A percentile compares a stretch with the other conserved stretches of the same genome.
Conservation (phyloP, 2,329 filamentous ascomycete species). For the Lasiodiplodia sp. region DNA sequence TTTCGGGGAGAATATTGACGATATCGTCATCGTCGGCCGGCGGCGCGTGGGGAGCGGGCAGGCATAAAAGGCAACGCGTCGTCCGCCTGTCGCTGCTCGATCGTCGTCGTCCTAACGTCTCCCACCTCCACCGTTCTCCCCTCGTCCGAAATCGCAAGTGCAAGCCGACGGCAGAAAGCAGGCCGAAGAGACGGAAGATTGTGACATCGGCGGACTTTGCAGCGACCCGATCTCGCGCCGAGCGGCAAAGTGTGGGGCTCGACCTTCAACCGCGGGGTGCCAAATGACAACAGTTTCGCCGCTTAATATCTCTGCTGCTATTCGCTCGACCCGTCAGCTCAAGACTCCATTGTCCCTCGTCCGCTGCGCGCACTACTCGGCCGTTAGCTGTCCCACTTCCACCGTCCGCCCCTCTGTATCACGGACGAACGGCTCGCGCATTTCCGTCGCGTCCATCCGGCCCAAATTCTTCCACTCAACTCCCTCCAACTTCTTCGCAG, state of each 20-base stretch:
- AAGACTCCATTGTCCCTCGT: neutral
- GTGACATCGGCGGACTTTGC: slow-evolving; percentile 8
- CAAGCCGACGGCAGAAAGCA: neutral
- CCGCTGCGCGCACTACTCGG: neutral
- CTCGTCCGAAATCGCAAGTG: neutral
- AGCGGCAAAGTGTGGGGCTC: slow-evolving; percentile 19
- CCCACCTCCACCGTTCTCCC: neutral
- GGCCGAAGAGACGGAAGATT: neutral
- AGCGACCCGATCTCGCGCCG: slow-evolving; percentile 25
- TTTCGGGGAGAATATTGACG: slow-evolving; percentile 20
- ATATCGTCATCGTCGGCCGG: slow-evolving; percentile 6
- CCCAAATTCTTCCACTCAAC: neutral
- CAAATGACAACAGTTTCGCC: slow-evolving; percentile 3
- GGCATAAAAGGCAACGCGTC: neutral
- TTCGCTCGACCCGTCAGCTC: neutral
- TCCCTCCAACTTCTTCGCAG: neutral
- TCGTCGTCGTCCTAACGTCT: neutral
- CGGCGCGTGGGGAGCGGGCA: neutral
- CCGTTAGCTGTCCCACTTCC: too few species aligned
- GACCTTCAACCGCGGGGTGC: neutral
- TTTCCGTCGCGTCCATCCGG: slow-evolving; percentile 1
- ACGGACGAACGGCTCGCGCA: slow-evolving; percentile 13
- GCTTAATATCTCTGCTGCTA: slow-evolving; percentile 4
- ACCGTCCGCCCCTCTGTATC: neutral
- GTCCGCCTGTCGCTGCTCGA: neutral